These are phyloP conservation scores for Saussurea involucrata DNA, from an alignment of 129 eudicot genomes.

Conservation along the genomic window DNA sequence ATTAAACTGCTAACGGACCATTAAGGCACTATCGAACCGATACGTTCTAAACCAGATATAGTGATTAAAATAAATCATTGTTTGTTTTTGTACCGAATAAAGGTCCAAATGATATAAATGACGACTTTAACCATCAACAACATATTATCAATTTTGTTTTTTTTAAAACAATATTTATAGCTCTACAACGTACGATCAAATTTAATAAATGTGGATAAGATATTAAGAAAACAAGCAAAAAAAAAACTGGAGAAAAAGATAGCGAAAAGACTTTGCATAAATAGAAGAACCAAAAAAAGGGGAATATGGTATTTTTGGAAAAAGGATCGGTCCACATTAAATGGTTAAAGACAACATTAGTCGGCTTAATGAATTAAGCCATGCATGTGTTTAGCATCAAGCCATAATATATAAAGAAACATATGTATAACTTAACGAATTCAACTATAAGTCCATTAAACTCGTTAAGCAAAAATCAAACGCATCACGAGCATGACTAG, in stretches of 20 bases:
- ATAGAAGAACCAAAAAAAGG: no score
- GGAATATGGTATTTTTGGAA: no score
- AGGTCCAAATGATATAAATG: neutral
- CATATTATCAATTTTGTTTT: neutral
- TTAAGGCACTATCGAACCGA: no score
- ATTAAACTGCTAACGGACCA: no score
- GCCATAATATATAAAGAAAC: neutral
- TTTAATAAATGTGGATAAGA: no score
- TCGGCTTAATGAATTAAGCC: neutral
- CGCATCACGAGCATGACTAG: neutral
- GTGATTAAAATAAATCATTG: neutral
- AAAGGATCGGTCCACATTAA: no score
- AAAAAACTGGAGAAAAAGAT: no score
- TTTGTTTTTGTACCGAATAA: neutral
- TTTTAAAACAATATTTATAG: neutral
- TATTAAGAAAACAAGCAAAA: no score
- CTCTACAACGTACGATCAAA: neutral
- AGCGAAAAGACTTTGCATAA: no score
- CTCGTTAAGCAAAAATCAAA: neutral
- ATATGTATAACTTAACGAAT: no score
- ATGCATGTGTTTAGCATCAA: neutral
- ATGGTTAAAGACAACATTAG: neutral
- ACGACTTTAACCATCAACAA: neutral
- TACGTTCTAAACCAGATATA: neutral
- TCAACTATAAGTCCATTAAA: neutral